Conservation (phyloP, 176 grass and related monocot species). For the Rhipidocladum racemiflorum region DNA sequence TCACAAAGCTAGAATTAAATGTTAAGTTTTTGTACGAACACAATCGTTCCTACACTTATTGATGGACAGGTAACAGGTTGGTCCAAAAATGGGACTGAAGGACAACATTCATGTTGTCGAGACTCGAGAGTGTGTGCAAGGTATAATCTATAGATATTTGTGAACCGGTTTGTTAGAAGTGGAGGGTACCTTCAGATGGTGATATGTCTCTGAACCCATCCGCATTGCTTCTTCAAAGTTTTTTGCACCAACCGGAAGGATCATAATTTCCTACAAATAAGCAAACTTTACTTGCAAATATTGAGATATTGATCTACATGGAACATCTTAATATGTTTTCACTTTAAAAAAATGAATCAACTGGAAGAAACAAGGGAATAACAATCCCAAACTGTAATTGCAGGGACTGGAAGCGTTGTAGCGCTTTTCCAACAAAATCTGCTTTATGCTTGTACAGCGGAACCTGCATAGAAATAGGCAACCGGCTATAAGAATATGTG, state of each 20-base stretch:
- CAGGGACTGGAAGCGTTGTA: conserved; percentile 73
- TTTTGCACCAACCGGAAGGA: conserved; percentile 81
- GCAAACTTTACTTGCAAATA: conserved; percentile 27
- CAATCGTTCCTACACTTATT: not conserved
- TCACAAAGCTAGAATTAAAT: not conserved
- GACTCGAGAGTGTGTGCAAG: not conserved
- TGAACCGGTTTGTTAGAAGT: conserved; percentile 13
- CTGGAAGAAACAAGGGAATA: conserved; percentile 3
- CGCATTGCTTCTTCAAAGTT: conserved; percentile 92
- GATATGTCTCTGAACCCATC: conserved; percentile 93
- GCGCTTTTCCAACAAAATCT: conserved; percentile 86
- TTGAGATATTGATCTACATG: not conserved
- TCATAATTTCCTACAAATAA: conserved; percentile 90
- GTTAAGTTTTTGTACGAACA: not conserved
- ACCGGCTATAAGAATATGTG: conserved; percentile 14
- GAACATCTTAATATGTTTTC: conserved; percentile 6
- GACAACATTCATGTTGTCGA: not conserved
- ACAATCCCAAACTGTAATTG: conserved; percentile 46
- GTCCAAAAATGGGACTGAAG: conserved; percentile 5
- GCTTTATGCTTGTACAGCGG: conserved; percentile 94
- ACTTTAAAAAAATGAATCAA: not conserved
- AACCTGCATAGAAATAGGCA: conserved; percentile 53
- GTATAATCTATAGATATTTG: too few relatives aligned
- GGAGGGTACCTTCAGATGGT: conserved; percentile 86
- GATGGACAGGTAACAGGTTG: not conserved